These are phyloP conservation scores for Penicillium sclerotigenum DNA, from an alignment of 2,329 filamentous ascomycete genomes.

Conservation along the genomic window DNA sequence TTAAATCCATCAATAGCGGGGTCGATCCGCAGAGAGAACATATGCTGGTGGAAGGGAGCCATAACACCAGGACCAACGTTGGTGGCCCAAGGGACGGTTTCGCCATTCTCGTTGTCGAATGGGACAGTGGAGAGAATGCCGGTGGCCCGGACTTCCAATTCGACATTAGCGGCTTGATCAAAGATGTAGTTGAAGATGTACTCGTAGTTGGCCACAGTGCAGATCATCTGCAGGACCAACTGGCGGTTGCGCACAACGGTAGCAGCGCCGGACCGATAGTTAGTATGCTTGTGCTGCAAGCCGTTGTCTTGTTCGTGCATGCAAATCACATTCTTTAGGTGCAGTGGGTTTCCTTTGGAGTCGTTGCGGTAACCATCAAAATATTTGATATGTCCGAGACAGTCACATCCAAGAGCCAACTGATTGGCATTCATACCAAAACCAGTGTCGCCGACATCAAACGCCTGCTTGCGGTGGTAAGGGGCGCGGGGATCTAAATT, in stretches of 20 bases:
- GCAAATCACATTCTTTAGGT: slow-evolving; percentile 66
- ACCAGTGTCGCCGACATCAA: slow-evolving; percentile 66
- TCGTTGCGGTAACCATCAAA: slow-evolving; percentile 58
- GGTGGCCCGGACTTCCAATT: slow-evolving; percentile 66
- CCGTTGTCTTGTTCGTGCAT: slow-evolving; percentile 69
- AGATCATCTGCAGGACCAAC: slow-evolving; percentile 66
- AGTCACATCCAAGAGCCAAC: slow-evolving; percentile 67
- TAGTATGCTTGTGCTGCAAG: slow-evolving; percentile 69
- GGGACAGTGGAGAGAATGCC: slow-evolving; percentile 66
- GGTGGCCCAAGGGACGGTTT: slow-evolving; percentile 64
- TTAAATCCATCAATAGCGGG: slow-evolving; percentile 58
- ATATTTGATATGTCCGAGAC: slow-evolving; percentile 67
- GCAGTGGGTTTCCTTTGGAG: slow-evolving; percentile 56
- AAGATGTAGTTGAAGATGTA: slow-evolving; percentile 71
- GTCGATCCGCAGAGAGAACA: slow-evolving; percentile 66
- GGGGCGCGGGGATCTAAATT: slow-evolving; percentile 64
- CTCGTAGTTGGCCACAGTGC: slow-evolving; percentile 70
- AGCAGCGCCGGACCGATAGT: slow-evolving; percentile 64
- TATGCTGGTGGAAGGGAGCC: slow-evolving; percentile 71
- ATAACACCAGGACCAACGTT: slow-evolving; percentile 68
- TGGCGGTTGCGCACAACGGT: slow-evolving; percentile 63
- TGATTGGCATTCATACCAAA: slow-evolving; percentile 68
- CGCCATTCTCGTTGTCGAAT: slow-evolving; percentile 58
- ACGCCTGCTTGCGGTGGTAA: slow-evolving; percentile 67
- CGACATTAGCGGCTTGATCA: slow-evolving; percentile 66